Conservation (phyloP, 2,329 filamentous ascomycete species). For the Xylaria sp. region DNA sequence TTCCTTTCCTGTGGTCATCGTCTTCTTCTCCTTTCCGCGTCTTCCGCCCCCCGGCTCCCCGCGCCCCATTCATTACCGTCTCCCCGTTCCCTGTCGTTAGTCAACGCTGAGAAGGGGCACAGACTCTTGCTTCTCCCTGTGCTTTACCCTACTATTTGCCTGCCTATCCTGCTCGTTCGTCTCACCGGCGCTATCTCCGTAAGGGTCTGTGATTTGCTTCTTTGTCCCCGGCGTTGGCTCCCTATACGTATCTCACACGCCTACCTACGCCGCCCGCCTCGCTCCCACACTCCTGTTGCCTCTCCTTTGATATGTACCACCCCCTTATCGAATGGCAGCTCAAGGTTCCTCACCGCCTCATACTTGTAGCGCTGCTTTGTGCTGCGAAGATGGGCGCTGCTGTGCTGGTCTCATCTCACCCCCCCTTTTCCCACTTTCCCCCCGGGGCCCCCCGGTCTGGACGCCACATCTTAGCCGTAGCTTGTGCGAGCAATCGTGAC, state of each 20-base stretch:
- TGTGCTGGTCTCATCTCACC: constrained; percentile 26
- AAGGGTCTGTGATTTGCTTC: constrained; percentile 30
- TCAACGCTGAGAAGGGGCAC: constrained; percentile 13
- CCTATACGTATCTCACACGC: constrained; percentile 25
- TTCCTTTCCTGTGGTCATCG: constrained; percentile 3
- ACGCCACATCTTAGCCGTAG: constrained; percentile 13
- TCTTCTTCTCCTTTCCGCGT: constrained; percentile 32
- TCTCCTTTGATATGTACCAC: neutral
- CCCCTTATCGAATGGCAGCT: constrained; percentile 18
- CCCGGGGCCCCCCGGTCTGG: neutral
- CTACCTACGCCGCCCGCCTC: constrained; percentile 24
- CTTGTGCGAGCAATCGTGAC: constrained; percentile 10
- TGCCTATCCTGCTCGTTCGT: constrained; percentile 30
- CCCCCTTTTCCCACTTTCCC: constrained; percentile 8
- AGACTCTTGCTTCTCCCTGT: constrained; percentile 23
- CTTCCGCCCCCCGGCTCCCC: constrained; percentile 26
- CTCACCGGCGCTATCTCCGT: constrained; percentile 27
- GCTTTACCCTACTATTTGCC: neutral
- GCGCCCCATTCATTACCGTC: neutral
- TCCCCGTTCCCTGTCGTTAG: constrained; percentile 20
- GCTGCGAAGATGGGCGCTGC: constrained; percentile 17
- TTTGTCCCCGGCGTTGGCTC: constrained; percentile 10
- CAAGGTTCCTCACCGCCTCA: constrained; percentile 33
- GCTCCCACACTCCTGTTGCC: constrained; percentile 6
- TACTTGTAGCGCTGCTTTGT: constrained; percentile 6